Percentiles rank a stretch among this genome's conserved stretches.
Evolutionary conservation across 345 rosid species (phyloP).

Genomic region (Eucalyptus coolabah): DNA sequence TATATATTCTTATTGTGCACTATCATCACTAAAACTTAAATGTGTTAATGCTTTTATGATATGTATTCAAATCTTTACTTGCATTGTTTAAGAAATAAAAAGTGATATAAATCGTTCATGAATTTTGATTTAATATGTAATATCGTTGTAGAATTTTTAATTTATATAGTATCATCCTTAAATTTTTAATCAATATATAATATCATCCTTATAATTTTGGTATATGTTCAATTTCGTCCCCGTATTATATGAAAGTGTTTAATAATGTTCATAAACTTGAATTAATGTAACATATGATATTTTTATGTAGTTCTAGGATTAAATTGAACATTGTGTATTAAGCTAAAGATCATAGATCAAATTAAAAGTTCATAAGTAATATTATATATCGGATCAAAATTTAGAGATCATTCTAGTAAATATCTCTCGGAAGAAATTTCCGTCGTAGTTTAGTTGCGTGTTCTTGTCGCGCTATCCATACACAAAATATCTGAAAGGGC

Average conservation of each 20-base stretch:
- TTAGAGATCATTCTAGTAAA: too few relatives aligned
- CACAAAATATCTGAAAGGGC: neutral
- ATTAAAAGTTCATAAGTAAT: too few relatives aligned
- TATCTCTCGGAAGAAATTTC: neutral
- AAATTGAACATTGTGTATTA: too few relatives aligned
- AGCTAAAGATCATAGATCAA: neutral
- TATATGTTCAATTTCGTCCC: accelerated
- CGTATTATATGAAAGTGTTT: too few relatives aligned
- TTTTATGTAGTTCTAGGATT: too few relatives aligned
- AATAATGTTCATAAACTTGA: neutral
- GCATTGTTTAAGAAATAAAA: neutral
- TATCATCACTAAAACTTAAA: too few relatives aligned
- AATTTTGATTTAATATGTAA: accelerated
- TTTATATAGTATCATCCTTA: too few relatives aligned
- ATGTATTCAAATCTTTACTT: neutral
- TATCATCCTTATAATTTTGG: accelerated
- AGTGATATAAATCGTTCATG: too few relatives aligned
- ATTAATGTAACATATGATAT: neutral
- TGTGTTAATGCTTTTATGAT: too few relatives aligned
- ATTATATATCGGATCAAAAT: neutral
- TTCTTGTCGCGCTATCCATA: neutral
- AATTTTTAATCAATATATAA: too few relatives aligned
- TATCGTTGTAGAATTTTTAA: too few relatives aligned
- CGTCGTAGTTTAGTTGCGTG: neutral
- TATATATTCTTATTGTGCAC: neutral